Percentiles rank a stretch among this genome's conserved stretches.
Conservation (phyloP, 2,329 filamentous ascomycete species). For the Aspergillus proliferans region DNA sequence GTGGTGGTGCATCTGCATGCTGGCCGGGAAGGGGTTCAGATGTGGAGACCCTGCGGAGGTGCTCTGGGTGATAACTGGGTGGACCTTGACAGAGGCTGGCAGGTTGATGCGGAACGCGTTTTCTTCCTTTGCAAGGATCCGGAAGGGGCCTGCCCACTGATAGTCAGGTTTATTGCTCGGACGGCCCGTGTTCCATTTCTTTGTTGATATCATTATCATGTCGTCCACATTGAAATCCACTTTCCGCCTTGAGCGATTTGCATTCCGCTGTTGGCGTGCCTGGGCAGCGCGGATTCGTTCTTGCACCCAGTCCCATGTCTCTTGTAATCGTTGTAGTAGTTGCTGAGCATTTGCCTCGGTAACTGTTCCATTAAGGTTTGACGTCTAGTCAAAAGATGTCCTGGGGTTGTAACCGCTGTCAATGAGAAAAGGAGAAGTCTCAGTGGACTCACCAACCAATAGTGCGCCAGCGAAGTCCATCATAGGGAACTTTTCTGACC, state of each 20-base stretch:
- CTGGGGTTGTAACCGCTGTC: not conserved
- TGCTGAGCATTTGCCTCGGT: not conserved
- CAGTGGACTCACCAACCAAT: not conserved
- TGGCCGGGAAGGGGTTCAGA: too few species aligned
- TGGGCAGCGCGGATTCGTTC: not conserved
- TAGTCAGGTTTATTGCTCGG: not conserved
- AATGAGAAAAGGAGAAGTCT: not conserved
- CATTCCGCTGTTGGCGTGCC: not conserved
- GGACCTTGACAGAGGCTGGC: too few species aligned
- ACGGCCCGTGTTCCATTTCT: not conserved
- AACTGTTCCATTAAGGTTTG: not conserved
- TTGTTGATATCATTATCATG: not conserved
- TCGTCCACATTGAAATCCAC: not conserved
- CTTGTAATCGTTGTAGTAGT: not conserved
- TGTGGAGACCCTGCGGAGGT: too few species aligned
- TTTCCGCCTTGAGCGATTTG: not conserved
- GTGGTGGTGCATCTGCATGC: too few species aligned
- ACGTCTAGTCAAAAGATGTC: not conserved
- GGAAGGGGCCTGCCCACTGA: too few species aligned
- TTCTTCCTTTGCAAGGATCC: too few species aligned
- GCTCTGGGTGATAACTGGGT: too few species aligned
- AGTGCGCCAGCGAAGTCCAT: too few species aligned
- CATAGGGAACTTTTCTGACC: not conserved
- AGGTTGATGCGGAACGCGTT: too few species aligned
- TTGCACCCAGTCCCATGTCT: not conserved